Conservation (phyloP, 768 basidiomycete genomes). For the Favolaschia claudopus region DNA sequence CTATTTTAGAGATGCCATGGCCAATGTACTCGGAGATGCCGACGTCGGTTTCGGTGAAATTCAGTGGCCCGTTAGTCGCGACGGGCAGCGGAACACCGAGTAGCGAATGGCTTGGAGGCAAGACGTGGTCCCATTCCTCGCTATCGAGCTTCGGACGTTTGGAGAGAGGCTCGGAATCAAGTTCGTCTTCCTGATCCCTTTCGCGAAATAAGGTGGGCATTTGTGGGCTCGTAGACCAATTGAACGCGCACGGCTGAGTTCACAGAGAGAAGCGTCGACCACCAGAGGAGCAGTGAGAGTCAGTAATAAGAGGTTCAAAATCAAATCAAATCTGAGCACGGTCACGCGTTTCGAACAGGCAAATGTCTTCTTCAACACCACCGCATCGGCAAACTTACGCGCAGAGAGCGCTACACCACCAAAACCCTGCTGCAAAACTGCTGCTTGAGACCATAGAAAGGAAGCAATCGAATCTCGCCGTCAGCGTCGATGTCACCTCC, state of each 20-base stretch:
- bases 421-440: constrained; percentile 79
- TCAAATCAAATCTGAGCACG: too few species aligned
- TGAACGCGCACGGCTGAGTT: too few species aligned
- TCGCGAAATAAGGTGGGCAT: constrained; percentile 49
- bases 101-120: constrained; percentile 80
- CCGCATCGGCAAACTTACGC: constrained; percentile 63
- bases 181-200: constrained; percentile 60
- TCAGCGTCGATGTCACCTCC: constrained; percentile 93
- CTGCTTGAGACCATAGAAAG: constrained; percentile 84
- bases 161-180: constrained; percentile 46
- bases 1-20: constrained; percentile 71
- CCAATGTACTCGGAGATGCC: constrained; percentile 91
- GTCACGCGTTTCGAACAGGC: constrained; percentile 11
- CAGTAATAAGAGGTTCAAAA: too few species aligned
- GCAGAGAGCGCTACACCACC: constrained; percentile 61
- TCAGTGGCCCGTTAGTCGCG: constrained; percentile 56
- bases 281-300: too few species aligned
- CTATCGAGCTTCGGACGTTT: constrained; percentile 53
- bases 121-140: constrained; percentile 42
- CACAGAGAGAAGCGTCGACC: too few species aligned
- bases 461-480: constrained; percentile 91
- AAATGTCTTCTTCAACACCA: constrained; percentile 37
- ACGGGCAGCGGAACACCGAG: constrained; percentile 65
- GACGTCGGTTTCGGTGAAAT: constrained; percentile 81
- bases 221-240: too few species aligned